These are phyloP conservation scores for Aureobasidium sp. DNA, from an alignment of 2,329 filamentous ascomycete genomes.

Conservation along the genomic window DNA sequence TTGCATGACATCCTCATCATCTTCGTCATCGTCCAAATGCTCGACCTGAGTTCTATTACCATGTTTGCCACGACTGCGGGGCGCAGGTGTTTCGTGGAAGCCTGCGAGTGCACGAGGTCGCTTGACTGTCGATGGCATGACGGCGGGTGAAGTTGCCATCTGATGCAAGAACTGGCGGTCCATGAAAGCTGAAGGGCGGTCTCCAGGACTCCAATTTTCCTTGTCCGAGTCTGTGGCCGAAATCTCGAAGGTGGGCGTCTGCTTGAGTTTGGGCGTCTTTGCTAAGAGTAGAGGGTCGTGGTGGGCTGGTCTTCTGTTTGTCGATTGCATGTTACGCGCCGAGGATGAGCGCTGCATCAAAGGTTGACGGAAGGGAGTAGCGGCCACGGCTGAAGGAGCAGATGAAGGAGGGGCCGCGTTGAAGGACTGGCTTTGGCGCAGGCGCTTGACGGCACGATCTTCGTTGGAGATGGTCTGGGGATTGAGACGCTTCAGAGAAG, in stretches of 20 bases:
- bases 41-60: neutral
- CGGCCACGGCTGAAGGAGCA: conserved; percentile 5
- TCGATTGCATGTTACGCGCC: conserved; percentile 27
- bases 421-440: conserved; percentile 12
- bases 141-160: conserved; percentile 2
- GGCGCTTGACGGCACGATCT: conserved; percentile 5
- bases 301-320: neutral
- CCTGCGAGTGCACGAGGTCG: neutral
- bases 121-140: neutral
- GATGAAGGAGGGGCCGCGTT: conserved; percentile 4
- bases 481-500: conserved; percentile 7
- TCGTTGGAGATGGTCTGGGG: conserved; percentile 2
- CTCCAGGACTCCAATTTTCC: conserved; percentile 71
- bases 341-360: conserved; percentile 27
- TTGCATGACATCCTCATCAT: conserved; percentile 59
- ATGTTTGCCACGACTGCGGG: neutral
- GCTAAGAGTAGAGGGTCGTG: neutral
- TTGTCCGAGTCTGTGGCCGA: conserved; percentile 77
- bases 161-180: conserved; percentile 28
- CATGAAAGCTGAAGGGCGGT: conserved; percentile 10
- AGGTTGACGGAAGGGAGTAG: conserved; percentile 22
- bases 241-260: conserved; percentile 36
- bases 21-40: conserved; percentile 23
- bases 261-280: conserved; percentile 22
- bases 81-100: conserved; percentile 9